Evolutionary conservation across 139 green algal species (phyloP).

Genomic region (Picochlorum sp.): DNA sequence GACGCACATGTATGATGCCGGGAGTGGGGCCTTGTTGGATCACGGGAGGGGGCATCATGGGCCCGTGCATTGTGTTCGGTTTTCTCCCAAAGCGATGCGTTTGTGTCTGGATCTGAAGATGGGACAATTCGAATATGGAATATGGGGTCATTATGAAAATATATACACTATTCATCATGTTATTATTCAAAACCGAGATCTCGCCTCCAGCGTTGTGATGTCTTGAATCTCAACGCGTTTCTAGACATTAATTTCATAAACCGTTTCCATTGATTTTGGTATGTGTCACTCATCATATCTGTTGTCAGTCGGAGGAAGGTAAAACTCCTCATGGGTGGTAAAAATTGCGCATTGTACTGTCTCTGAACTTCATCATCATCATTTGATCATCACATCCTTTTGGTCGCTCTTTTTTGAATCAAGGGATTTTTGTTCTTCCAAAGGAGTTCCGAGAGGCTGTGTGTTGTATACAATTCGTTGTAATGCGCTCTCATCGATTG

Average conservation of each 20-base stretch:
- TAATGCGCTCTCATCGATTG: constrained; percentile 55
- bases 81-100: constrained; percentile 80
- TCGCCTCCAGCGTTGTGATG: constrained; percentile 13
- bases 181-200: constrained; percentile 16
- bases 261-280: constrained; percentile 42
- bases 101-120: constrained; percentile 89
- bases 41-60: constrained; percentile 79
- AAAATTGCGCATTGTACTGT: constrained; percentile 4
- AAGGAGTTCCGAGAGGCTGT: constrained; percentile 27
- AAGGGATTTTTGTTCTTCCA: constrained; percentile 14
- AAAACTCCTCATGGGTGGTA: constrained; percentile 68
- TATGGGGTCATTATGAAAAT: constrained; percentile 1
- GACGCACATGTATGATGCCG: constrained; percentile 81
- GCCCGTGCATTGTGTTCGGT: constrained; percentile 89
- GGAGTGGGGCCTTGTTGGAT: constrained; percentile 64
- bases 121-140: constrained; percentile 93
- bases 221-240: constrained; percentile 22
- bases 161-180: constrained; percentile 1
- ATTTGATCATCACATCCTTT: neutral
- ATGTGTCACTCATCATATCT: constrained; percentile 50
- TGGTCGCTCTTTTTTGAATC: neutral
- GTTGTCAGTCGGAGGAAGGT: constrained; percentile 74
- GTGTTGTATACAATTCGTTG: constrained; percentile 67
- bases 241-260: constrained; percentile 45
- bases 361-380: no score